These are phyloP conservation scores for Chytriomyces sp. DNA, from an alignment of 192 early-diverging fungal genomes.

Conservation along the genomic window DNA sequence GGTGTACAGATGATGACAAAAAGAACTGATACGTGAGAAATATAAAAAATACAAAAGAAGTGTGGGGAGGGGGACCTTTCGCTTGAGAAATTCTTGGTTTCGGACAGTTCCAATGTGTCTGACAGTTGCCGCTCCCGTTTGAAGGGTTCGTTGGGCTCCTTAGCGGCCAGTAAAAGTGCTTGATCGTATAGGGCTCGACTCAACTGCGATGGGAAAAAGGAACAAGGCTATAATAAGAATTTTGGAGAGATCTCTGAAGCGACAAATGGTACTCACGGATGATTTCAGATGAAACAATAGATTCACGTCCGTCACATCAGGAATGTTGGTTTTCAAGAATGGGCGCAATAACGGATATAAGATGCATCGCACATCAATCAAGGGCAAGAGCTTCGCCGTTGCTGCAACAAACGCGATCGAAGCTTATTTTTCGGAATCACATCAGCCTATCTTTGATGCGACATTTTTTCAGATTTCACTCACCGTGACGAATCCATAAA, in stretches of 20 bases:
- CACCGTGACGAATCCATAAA: conserved; percentile 78
- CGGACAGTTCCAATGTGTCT: neutral
- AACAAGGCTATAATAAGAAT: neutral
- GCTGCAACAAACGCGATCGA: conserved; percentile 74
- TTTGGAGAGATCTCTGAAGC: neutral
- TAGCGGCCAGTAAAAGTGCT: conserved; percentile 60
- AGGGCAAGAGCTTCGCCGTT: conserved; percentile 63
- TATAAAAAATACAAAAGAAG: neutral
- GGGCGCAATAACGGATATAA: conserved; percentile 74
- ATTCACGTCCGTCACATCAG: conserved; percentile 64
- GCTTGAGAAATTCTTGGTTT: conserved; percentile 6
- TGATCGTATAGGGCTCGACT: conserved; percentile 65
- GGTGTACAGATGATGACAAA: neutral
- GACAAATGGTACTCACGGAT: conserved; percentile 54
- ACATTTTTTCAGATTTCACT: neutral
- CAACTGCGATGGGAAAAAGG: conserved; percentile 23
- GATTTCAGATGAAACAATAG: conserved; percentile 72
- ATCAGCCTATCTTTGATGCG: neutral
- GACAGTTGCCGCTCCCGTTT: neutral
- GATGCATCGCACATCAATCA: conserved; percentile 77
- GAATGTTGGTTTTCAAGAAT: conserved; percentile 69
- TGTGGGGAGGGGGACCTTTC: neutral
- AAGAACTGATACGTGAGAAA: neutral
- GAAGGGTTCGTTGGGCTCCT: conserved; percentile 23
- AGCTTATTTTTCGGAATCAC: conserved; percentile 45